phyloP scores from a whole-genome alignment of 2,329 filamentous ascomycete genomes.

The Drechslerella coelobrocha region DNA sequence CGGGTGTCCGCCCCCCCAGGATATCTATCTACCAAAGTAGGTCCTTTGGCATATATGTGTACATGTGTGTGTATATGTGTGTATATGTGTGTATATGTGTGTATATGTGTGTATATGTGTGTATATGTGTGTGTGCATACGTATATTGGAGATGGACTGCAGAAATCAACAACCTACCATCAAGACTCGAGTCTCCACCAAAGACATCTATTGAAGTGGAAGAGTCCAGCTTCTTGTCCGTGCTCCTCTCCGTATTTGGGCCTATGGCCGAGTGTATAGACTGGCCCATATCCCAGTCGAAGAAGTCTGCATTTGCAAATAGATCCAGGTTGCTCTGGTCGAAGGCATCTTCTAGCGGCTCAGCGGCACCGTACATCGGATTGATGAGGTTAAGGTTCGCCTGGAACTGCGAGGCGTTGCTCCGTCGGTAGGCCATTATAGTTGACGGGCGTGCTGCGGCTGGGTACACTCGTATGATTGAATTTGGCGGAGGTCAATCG shows the following conservation, averaged over 20 bases:
- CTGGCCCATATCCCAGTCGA: constrained; percentile 75
- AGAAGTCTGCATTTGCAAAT: constrained; percentile 83
- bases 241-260: constrained; percentile 45
- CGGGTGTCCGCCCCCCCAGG: constrained; percentile 18
- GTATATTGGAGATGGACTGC: no score
- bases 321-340: constrained; percentile 74
- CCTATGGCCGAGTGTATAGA: constrained; percentile 61
- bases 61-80: constrained; percentile 6
- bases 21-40: background rate
- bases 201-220: constrained; percentile 35
- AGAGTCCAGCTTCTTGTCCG: constrained; percentile 41
- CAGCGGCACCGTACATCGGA: constrained; percentile 38
- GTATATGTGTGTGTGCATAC: constrained; percentile 14
- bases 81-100: background rate
- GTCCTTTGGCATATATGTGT: background rate
- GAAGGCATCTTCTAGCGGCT: constrained; percentile 64
- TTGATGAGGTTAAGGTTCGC: constrained; percentile 50
- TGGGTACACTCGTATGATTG: constrained; percentile 3
- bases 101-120: background rate
- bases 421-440: constrained; percentile 17
- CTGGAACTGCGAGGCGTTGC: constrained; percentile 44
- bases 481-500: background rate
- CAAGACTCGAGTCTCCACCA: constrained; percentile 36
- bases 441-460: background rate
- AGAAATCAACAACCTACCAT: constrained; percentile 30